Conservation (phyloP, 176 grass and related monocot genomes). For the Oryza nivara region DNA sequence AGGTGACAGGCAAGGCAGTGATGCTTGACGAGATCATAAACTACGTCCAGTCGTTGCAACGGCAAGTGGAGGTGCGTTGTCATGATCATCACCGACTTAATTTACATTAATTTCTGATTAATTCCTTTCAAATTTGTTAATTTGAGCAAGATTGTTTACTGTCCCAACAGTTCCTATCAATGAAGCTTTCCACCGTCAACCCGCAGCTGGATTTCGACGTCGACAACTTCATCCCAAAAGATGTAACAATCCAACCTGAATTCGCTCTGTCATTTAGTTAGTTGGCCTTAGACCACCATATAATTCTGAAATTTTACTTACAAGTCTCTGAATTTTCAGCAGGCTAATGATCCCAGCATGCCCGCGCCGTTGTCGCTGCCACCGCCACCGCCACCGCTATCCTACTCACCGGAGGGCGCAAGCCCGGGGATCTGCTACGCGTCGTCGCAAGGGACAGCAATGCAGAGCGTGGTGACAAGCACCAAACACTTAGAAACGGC, state of each 20-base stretch:
- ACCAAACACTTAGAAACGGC: neutral
- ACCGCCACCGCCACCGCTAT: neutral
- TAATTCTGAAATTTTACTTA: neutral
- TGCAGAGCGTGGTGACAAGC: slow-evolving; percentile 20
- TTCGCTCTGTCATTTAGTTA: neutral
- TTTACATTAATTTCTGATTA: too few species aligned
- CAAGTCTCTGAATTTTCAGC: neutral
- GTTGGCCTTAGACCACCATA: neutral
- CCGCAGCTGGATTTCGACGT: slow-evolving; percentile 43
- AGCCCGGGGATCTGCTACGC: slow-evolving; percentile 40
- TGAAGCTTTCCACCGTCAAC: slow-evolving; percentile 72
- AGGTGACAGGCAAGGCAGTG: slow-evolving; percentile 76
- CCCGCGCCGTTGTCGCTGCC: neutral
- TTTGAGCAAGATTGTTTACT: neutral
- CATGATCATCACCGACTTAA: neutral
- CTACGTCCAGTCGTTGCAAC: slow-evolving; percentile 75
- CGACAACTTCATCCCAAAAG: slow-evolving; percentile 48
- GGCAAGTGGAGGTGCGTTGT: slow-evolving; percentile 61
- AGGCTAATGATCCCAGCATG: slow-evolving; percentile 29
- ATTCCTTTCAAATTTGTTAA: neutral
- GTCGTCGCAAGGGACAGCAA: slow-evolving; percentile 30
- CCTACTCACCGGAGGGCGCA: slow-evolving; percentile 35
- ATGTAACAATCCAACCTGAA: slow-evolving; percentile 29
- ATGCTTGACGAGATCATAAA: slow-evolving; percentile 91
- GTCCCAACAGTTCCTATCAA: slow-evolving; percentile 66